Evolutionary conservation across 441 rosid species (phyloP).

Genomic region (Eutrema salsugineum): DNA sequence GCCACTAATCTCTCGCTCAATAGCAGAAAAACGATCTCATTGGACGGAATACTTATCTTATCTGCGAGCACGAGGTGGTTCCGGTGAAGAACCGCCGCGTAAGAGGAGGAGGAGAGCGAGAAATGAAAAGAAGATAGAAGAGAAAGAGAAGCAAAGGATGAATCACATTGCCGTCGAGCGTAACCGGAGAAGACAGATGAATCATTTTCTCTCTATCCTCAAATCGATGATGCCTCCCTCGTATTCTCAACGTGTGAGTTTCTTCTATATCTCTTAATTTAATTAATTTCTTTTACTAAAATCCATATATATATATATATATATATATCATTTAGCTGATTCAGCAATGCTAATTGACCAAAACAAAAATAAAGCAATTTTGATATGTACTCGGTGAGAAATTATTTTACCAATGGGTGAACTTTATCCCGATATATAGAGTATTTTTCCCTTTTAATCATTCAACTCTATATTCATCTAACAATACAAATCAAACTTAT

Average conservation of each 20-base stretch:
- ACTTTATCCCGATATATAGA: too few relatives aligned
- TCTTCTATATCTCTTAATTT: not conserved
- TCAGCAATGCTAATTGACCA: not conserved
- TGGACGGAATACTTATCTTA: not conserved
- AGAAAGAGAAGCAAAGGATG: conserved; percentile 56
- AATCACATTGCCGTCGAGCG: conserved; percentile 64
- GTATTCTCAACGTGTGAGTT: conserved; percentile 49
- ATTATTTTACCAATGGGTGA: not conserved
- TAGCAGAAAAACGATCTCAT: conserved; percentile 8
- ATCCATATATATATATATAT: not conserved
- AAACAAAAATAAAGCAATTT: too few relatives aligned
- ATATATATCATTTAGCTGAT: not conserved
- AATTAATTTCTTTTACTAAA: not conserved
- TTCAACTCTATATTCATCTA: not conserved
- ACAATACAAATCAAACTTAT: not conserved
- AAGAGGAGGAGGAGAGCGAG: conserved; percentile 42
- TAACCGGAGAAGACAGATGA: conserved; percentile 66
- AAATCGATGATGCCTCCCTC: conserved; percentile 53
- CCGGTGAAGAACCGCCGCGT: not conserved
- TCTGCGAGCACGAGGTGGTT: not conserved
- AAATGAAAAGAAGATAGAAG: conserved; percentile 37
- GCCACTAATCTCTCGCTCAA: conserved; percentile 20
- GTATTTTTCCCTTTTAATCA: too few relatives aligned
- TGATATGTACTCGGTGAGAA: not conserved
- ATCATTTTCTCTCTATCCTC: conserved; percentile 46